Percentiles rank a stretch among this genome's conserved stretches.
Conservation (phyloP, 148 eudicot species). For the Silene conica region DNA sequence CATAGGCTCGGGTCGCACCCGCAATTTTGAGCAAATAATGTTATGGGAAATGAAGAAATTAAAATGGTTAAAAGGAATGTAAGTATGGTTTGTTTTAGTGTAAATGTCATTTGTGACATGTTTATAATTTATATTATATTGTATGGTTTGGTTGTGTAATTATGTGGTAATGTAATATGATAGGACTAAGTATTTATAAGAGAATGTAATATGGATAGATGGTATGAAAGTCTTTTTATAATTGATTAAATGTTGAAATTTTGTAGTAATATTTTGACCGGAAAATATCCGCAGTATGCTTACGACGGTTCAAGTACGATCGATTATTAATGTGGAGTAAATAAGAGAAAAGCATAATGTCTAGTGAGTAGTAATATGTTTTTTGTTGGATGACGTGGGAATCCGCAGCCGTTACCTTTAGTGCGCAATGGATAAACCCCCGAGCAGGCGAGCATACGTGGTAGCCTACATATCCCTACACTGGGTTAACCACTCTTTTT, state of each 20-base stretch:
- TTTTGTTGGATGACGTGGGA: no score
- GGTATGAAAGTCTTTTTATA: neutral
- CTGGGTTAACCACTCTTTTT: no score
- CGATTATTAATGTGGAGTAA: no score
- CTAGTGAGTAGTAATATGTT: no score
- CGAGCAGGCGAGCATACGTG: no score
- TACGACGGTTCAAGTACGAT: no score
- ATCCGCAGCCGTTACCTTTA: no score
- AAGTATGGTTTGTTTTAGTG: neutral
- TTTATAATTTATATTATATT: no score
- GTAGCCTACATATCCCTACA: no score
- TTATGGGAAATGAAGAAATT: constrained; percentile 4
- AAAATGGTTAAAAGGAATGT: neutral
- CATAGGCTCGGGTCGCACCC: constrained; percentile 25
- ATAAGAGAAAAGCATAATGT: no score
- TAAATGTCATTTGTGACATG: constrained; percentile 2
- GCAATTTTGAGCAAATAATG: constrained; percentile 21
- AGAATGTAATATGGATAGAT: neutral
- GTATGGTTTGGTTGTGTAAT: neutral
- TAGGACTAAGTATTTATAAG: constrained; percentile 12
- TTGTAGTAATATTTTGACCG: neutral
- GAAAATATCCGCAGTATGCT: no score
- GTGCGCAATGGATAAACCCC: no score
- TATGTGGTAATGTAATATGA: neutral
- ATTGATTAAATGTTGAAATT: neutral